Base-by-base conservation (phyloP, 441 rosid species). In the Jatropha podagrica region DNA sequence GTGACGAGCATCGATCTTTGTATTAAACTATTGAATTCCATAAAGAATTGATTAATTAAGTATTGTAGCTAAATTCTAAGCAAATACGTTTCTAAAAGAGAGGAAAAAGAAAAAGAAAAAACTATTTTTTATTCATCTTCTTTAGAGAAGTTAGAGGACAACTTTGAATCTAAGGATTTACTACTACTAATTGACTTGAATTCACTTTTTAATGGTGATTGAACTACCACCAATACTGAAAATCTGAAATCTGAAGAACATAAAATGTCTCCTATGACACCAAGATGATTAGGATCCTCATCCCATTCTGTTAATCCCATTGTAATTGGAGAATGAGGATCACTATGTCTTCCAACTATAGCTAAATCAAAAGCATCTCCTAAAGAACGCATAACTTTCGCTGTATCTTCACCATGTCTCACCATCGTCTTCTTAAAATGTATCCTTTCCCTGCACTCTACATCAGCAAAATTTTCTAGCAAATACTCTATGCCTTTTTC, bases 331-430 rank as follows among this genome's bases (percentile, higher is more conserved):
- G 81, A 78, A 40, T 42, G 68, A 13, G 77, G 71, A 38, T 74
- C 76, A 18, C 32, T 49, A 42, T 65, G 55, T 42, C 77, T 74
- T 4, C 77, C 77, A 7, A 78, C 86, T 64, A 83, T 70, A 11
- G 78, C 80, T 42, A 83, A 80, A 76, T 80, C 81, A n/a, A 63
- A 68, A 41, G 41, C 75, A 32, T 73, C 65, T 59, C 76, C 78
- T 67, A 83, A 42, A 0, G 83, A 72, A 40, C 59, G 64, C 8
- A 83, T 72, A 40, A 17, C 66, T 55, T 20, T 73, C 32, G 5
- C 60, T 55, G n/a, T 73, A 44, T 62, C 18, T 49, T 55, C 77
- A 38, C 61, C 69, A 73, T 70, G 60, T 52, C 73, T 78, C 78
- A 42, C 68, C 55, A 70, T 54, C 67, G 26, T 54, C 26, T 65